Base-by-base conservation (phyloP, 108 stramenopile species). In the Stephanodiscus triporus region DNA sequence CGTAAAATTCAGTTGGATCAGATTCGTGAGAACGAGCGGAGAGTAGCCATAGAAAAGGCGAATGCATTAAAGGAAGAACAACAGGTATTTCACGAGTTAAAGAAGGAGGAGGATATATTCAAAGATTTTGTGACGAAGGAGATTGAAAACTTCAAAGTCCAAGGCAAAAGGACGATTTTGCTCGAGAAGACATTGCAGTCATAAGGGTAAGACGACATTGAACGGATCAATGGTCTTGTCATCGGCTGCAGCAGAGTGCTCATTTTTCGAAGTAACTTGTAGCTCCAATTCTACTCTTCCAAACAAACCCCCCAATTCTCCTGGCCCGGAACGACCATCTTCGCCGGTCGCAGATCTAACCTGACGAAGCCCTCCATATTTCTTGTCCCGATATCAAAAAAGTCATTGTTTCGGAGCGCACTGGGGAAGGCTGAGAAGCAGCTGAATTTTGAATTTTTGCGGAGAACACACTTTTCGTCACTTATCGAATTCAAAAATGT, bases 61-160 rank as follows among this genome's bases (percentile, higher is more conserved):
- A 47, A 60, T 30, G 37, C 29, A 38, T 50, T 70, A 49, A 20
- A 56, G 27, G 53, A 78, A 65, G 77, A 83, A 30, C 59, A 78
- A 5, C 57, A 83, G 32, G 70, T 66, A 30, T 43, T 69, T 56
- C 42, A 74, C 7, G 29, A 72, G 49, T n/a, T 83, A n/a, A 68
- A 78, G 43, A 48, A 67, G 13, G 83, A 84, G 61, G 70, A 84
- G 40, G 78, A 76, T 26, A 43, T 81, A 0, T 84, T 84, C 63
- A 63, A 65, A 29, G 57, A 76, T 20, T 84, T 84, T 40, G 79
- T 69, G 3, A 36, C 14, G 14, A 65, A 65, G 26, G 83, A 84
- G 56, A 77, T 84, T 1, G 54, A 80, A 30, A 57, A 58, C 16
- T 77, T 84, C 45, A 68, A 68, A 67, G 22, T 20, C 20, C 36